A percentile compares a stretch with the other conserved stretches of the same genome.
phyloP scores from a whole-genome alignment of 176 grass and related monocot species.

The Carex kokanica region DNA sequence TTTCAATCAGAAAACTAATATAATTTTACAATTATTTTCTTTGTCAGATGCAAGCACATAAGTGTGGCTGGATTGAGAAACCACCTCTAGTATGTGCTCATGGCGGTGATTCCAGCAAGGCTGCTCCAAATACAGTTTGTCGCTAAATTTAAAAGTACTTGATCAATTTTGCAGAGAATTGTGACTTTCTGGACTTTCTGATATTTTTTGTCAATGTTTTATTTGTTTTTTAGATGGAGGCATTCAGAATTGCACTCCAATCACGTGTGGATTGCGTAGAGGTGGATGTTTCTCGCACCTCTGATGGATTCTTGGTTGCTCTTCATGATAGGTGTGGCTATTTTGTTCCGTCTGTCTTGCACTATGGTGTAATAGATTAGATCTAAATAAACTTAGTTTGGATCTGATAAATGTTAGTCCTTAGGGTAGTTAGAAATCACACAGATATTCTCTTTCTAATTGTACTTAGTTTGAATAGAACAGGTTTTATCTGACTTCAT shows the following conservation, averaged over 20 bases:
- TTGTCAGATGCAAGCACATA: conserved; percentile 56
- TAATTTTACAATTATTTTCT: neutral
- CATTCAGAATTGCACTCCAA: conserved; percentile 59
- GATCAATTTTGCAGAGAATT: neutral
- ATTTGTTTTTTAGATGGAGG: conserved; percentile 51
- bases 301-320: conserved; percentile 59
- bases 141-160: neutral
- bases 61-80: conserved; percentile 69
- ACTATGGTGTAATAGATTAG: neutral
- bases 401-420: neutral
- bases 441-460: neutral
- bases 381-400: neutral
- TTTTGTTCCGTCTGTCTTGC: neutral
- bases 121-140: conserved; percentile 59
- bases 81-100: conserved; percentile 82
- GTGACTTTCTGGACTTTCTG: neutral
- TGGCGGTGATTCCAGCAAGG: conserved; percentile 69
- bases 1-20: neutral
- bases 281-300: conserved; percentile 74
- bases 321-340: conserved; percentile 61
- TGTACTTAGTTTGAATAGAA: neutral
- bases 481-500: neutral
- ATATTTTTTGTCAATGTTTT: neutral
- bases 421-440: neutral
- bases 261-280: conserved; percentile 79